Conservation (phyloP, 352 stramenopile genomes). For the Globisporangium splendens region DNA sequence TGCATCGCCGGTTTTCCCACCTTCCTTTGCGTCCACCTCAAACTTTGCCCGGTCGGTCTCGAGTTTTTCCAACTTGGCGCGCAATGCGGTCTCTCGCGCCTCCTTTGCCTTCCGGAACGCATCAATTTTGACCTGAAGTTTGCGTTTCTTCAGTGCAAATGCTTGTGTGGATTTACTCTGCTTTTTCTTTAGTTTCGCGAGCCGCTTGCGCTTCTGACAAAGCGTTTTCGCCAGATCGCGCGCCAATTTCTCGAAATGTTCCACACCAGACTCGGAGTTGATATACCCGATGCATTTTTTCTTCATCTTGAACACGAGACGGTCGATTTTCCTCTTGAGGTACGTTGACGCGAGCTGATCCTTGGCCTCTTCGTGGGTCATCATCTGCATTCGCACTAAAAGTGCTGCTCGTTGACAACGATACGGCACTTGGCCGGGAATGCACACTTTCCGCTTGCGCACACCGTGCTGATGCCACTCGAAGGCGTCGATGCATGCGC, state of each 20-base stretch:
- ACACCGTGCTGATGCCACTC: conserved; percentile 17
- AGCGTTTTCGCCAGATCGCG: conserved; percentile 24
- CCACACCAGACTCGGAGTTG: conserved; percentile 45
- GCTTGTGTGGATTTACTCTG: conserved; percentile 23
- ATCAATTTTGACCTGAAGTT: conserved; percentile 33
- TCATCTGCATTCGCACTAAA: conserved; percentile 57
- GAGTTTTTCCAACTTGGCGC: conserved; percentile 24
- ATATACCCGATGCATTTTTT: conserved; percentile 60
- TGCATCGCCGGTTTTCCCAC: conserved; percentile 8
- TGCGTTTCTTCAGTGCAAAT: conserved; percentile 26
- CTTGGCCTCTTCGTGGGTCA: conserved; percentile 60
- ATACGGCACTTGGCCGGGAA: conserved; percentile 34
- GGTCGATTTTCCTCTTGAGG: conserved; percentile 41
- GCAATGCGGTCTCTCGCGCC: conserved; percentile 22
- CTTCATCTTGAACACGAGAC: conserved; percentile 45
- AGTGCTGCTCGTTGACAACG: conserved; percentile 39
- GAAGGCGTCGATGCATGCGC: conserved; percentile 44
- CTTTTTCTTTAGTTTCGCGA: conserved; percentile 36
- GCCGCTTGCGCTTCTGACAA: conserved; percentile 27
- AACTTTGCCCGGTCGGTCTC: conserved; percentile 20
- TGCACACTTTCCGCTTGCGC: conserved; percentile 40
- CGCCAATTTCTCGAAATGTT: conserved; percentile 46
- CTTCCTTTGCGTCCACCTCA: conserved; percentile 14
- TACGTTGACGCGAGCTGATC: conserved; percentile 62
- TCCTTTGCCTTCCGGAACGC: conserved; percentile 36